Evolutionary conservation across 306 rosid species (phyloP), one percentile per base, ranked within the genome.

Genomic region (Chamaecrista fasciculata): DNA sequence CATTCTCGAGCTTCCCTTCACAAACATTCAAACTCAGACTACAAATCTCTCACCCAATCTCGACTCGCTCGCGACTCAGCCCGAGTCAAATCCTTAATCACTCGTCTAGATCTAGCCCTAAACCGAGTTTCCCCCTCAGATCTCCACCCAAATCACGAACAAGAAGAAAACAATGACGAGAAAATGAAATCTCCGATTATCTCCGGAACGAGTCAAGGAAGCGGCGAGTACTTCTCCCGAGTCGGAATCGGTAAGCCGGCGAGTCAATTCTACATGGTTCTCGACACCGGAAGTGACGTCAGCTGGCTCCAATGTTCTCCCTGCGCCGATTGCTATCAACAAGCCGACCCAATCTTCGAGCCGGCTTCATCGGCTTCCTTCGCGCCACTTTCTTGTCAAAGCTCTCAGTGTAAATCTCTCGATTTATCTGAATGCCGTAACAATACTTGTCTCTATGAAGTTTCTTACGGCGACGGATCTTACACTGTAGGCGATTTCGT

Each of bases 271-370:
- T 93, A 90, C 74, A 67, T 93, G 77, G 97, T 90, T 1, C 82
- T 90, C n/a, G 98, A 93, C 78, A 93, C 97, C 0, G 98, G 98
- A 0, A 90, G 97, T n/a, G 98, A 93, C 74, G 88, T 93, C n/a
- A 93, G 82, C 83, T 90, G 98, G 97, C 83, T 88, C 4, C 97
- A 93, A 53, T 93, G 98, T 64, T 86, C 93, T 3, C 98, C 98
- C 1, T 93, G 98, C 71, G 87, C 96, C 14, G 89, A 86, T 2
- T 93, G 98, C 43, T 93, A 90, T 77, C 84, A 80, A 36, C 98
- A 93, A 80, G 71, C 89, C 52, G 98, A 93, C 78, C 98, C 97
- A 0, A 88, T 90, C 2, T 93, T 88, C 44, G 69, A 88, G 55
- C 98, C 98, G 23, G 12, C 79, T 71, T 57, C 78, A 0, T 93